These are phyloP conservation scores for Trametes coccinea DNA, from an alignment of 768 basidiomycete genomes.

Conservation along the genomic window DNA sequence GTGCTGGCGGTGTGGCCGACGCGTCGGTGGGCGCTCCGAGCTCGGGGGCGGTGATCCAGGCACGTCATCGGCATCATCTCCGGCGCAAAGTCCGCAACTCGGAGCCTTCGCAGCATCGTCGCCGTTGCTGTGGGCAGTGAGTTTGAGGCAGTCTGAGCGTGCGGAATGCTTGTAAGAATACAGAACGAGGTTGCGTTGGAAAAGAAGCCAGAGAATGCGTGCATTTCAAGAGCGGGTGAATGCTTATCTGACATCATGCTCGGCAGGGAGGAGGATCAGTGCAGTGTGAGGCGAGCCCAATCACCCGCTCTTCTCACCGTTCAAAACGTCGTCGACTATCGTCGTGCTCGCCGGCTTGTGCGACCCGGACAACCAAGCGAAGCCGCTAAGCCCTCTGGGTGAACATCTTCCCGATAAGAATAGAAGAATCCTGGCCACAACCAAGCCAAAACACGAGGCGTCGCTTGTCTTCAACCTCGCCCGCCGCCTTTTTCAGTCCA, in stretches of 20 bases:
- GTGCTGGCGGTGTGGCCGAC: background rate
- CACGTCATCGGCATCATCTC: constrained; percentile 6
- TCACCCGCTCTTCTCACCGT: background rate
- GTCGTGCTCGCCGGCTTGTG: constrained; percentile 11
- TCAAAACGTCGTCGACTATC: background rate
- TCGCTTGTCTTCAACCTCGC: constrained; percentile 15
- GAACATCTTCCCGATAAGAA: constrained; percentile 25
- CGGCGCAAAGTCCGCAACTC: background rate
- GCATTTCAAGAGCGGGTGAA: background rate
- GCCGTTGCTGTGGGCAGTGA: too few relatives aligned
- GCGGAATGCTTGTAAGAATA: background rate
- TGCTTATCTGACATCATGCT: constrained; percentile 17
- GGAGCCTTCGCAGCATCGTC: background rate
- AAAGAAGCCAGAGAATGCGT: background rate
- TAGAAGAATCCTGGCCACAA: constrained; percentile 11
- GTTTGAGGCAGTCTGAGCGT: background rate
- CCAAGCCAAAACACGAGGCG: constrained; percentile 14
- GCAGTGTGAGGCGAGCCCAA: background rate
- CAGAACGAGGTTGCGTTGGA: background rate
- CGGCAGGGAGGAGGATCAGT: constrained; percentile 7
- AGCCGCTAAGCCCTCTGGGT: constrained; percentile 13
- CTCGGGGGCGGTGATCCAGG: background rate
- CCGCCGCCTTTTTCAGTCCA: constrained; percentile 21
- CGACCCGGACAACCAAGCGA: constrained; percentile 20
- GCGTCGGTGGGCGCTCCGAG: constrained; percentile 9